phyloP scores from a whole-genome alignment of 23 red algal species.

The Gracilaria vermiculophylla region DNA sequence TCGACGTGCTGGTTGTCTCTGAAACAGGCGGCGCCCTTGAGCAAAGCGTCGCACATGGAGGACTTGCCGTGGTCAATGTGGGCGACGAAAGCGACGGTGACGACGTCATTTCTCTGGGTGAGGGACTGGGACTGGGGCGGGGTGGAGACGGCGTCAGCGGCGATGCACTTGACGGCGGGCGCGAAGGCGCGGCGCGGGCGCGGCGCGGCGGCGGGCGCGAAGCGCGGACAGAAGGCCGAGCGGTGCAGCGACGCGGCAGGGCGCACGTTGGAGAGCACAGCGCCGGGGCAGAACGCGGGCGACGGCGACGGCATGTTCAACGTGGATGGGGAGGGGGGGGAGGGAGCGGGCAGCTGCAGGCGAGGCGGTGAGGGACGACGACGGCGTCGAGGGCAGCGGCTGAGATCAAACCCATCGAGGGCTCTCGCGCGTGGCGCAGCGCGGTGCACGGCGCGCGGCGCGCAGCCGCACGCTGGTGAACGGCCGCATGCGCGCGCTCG shows the following conservation, averaged over 20 bases:
- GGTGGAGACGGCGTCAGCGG: not conserved
- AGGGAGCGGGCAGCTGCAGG: too few relatives aligned
- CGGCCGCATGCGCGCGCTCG: not conserved
- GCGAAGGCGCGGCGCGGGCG: not conserved
- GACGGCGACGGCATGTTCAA: not conserved
- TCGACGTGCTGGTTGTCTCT: slow-evolving; percentile 84
- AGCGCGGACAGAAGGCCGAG: slow-evolving; percentile 2
- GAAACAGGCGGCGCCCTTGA: slow-evolving; percentile 72
- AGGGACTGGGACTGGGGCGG: not conserved
- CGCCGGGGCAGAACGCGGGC: slow-evolving; percentile 13
- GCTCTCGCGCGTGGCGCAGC: too few relatives aligned
- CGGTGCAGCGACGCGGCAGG: not conserved
- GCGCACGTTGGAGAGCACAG: not conserved
- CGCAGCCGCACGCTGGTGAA: not conserved
- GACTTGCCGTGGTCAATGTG: slow-evolving; percentile 90
- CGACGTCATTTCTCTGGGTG: slow-evolving; percentile 47
- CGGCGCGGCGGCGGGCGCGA: not conserved
- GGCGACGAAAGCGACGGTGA: slow-evolving; percentile 75
- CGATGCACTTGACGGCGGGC: not conserved
- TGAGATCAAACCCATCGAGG: too few relatives aligned
- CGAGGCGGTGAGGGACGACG: too few relatives aligned
- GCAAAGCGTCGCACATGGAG: slow-evolving; percentile 84
- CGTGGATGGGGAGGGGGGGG: not conserved
- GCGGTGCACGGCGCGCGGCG: not conserved
- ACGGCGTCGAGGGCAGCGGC: too few relatives aligned